Conservation (phyloP, 2,329 filamentous ascomycete genomes). For the Aureobasidium sp. region DNA sequence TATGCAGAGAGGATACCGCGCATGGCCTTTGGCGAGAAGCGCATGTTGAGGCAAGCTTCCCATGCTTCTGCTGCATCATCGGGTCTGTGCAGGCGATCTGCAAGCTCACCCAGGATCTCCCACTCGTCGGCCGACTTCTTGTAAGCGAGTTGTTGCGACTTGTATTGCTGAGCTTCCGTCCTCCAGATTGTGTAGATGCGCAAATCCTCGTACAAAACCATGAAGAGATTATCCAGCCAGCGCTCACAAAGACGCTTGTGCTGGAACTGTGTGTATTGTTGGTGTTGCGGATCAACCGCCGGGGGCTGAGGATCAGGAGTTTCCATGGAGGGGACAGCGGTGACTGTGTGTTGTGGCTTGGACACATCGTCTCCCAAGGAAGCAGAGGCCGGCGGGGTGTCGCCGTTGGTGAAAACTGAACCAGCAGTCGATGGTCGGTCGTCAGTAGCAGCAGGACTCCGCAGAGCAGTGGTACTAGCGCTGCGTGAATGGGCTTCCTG, state of each 20-base stretch:
- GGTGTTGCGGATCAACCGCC: conserved; percentile 49
- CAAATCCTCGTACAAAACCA: conserved; percentile 97
- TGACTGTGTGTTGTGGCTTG: conserved; percentile 26
- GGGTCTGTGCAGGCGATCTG: conserved; percentile 82
- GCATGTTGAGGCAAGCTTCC: conserved; percentile 72
- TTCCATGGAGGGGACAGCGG: conserved; percentile 22
- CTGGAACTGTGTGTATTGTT: conserved; percentile 80
- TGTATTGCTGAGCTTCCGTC: conserved; percentile 93
- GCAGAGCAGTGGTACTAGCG: conserved; percentile 70
- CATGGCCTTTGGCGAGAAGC: conserved; percentile 90
- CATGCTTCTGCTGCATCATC: conserved; percentile 93
- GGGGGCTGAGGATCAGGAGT: conserved; percentile 22
- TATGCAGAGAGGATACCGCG: conserved; percentile 73
- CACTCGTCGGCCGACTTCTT: conserved; percentile 96
- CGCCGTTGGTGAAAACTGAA: conserved; percentile 23
- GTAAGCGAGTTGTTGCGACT: conserved; percentile 87
- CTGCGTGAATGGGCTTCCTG: conserved; percentile 49
- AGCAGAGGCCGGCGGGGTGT: conserved; percentile 21
- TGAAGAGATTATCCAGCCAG: conserved; percentile 97
- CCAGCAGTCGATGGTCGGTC: conserved; percentile 26
- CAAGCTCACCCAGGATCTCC: conserved; percentile 92
- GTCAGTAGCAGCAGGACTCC: conserved; percentile 44
- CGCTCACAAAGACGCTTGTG: conserved; percentile 96
- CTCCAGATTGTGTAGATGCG: conserved; percentile 99
- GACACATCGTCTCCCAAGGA: conserved; percentile 26